Conservation (phyloP, 306 rosid species). For the Sesbania bispinosa region DNA sequence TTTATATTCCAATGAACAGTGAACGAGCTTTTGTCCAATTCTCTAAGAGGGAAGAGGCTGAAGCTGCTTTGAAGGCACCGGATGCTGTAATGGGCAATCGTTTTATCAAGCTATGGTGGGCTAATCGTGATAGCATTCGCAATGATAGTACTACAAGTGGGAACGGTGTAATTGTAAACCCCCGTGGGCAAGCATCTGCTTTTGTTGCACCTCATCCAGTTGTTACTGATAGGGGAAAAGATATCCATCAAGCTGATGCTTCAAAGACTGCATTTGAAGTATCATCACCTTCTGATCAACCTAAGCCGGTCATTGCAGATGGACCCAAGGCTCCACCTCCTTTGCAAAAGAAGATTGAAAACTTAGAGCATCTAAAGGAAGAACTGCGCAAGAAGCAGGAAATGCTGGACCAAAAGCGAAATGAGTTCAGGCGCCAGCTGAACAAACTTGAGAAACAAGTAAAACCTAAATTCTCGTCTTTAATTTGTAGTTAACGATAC, state of each 20-base stretch:
- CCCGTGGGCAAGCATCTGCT: conserved; percentile 49
- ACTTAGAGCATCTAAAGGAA: conserved; percentile 79
- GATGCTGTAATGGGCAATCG: conserved; percentile 99
- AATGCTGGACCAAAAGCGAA: conserved; percentile 88
- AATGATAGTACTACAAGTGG: conserved; percentile 51
- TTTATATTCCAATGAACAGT: conserved; percentile 78
- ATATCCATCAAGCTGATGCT: conserved; percentile 53
- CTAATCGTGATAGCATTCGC: conserved; percentile 93
- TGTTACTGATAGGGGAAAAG: conserved; percentile 52
- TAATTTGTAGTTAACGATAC: conserved; percentile 18
- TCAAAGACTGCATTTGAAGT: conserved; percentile 53
- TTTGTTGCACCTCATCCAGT: conserved; percentile 46
- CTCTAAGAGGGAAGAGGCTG: conserved; percentile 97
- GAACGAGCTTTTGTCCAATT: conserved; percentile 97
- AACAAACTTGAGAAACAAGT: conserved; percentile 84
- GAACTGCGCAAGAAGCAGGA: conserved; percentile 96
- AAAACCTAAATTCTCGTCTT: conserved; percentile 23
- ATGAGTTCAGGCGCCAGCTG: conserved; percentile 75
- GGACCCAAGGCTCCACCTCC: conserved; percentile 70
- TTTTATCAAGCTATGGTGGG: conserved; percentile 97
- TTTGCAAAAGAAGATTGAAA: conserved; percentile 72
- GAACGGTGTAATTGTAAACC: conserved; percentile 48
- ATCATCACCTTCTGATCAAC: conserved; percentile 50
- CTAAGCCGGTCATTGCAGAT: conserved; percentile 50
- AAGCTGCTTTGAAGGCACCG: conserved; percentile 91